Base-by-base conservation (phyloP, 768 basidiomycete genomes). In the Russula griseocarnosa region DNA sequence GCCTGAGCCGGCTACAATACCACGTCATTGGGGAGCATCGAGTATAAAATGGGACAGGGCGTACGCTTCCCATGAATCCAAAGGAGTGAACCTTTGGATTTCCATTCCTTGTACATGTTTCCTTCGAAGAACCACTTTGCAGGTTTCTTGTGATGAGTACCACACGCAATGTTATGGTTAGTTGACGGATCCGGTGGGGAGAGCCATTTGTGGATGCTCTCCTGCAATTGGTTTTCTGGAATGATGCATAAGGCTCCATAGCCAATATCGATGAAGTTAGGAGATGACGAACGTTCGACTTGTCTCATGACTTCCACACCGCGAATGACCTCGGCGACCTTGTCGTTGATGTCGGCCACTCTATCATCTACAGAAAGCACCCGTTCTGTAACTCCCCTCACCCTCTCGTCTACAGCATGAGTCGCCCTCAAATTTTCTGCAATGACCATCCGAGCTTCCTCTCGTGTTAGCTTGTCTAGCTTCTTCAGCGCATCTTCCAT, bases 41-140 rank as follows among this genome's bases (percentile, higher is more conserved):
- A 7, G 11, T 54, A 18, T 1, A n/a, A 54, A 14, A 3, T 38
- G 11, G n/a, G 18, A 36, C 3, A 22, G 5, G 22, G 5, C 34
- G 34, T 7, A 54, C 53, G 53, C 34, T 54, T 54, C 9, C 53
- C 53, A 7, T 54, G n/a, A 14, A 54, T 36, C 53, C 53, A 54
- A 13, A 54, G n/a, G n/a, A 50, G 26, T 3, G 49, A 50, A 26
- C 14, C 16, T 16, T 24, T 14, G 4, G 22, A 26, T 26, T 50
- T 50, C 49, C 49, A 54, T 22, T 54, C n/a, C 2, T 10, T 11
- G 6, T 30, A 42, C 3, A 44, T n/a, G 14, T 5, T 42, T 3
- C 40, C 26, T 26, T 56, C 18, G 28, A 28, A 30, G 55, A 56
- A 56, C 55, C 55, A 44, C 4, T 4, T 7, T 11, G 38, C 55